A percentile compares a stretch with the other conserved stretches of the same genome.
phyloP scores from a whole-genome alignment of 257 asterid species.

The Galeopsis tetrahit region DNA sequence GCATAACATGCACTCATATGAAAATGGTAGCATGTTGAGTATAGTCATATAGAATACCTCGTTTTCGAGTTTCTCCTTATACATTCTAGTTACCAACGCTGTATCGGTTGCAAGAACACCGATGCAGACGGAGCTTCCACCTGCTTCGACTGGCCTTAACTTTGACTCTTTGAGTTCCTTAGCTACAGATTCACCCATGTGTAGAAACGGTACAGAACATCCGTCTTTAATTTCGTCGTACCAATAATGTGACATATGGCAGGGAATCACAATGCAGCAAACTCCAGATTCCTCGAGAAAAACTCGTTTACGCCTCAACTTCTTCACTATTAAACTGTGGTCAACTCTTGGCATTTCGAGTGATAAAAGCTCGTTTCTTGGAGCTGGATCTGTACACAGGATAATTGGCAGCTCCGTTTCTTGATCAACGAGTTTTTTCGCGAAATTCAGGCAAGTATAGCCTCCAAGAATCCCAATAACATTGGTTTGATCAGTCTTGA shows the following conservation, averaged over 20 bases:
- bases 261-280: constrained; percentile 71
- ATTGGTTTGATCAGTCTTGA: constrained; percentile 13
- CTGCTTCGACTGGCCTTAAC: constrained; percentile 62
- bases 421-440: constrained; percentile 29
- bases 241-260: constrained; percentile 70
- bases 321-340: constrained; percentile 44
- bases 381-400: constrained; percentile 59
- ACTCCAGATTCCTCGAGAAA: constrained; percentile 72
- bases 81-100: constrained; percentile 44
- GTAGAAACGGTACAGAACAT: constrained; percentile 67
- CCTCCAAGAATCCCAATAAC: constrained; percentile 41
- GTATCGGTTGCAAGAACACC: constrained; percentile 60
- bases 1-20: background rate
- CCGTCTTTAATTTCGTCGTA: constrained; percentile 62
- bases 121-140: constrained; percentile 54
- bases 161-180: constrained; percentile 65
- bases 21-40: background rate
- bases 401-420: constrained; percentile 29
- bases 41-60: constrained; percentile 46
- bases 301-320: constrained; percentile 51
- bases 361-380: constrained; percentile 46
- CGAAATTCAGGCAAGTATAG: constrained; percentile 30
- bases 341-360: constrained; percentile 44
- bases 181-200: constrained; percentile 80
- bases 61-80: constrained; percentile 61